Conservation (phyloP, 2,329 filamentous ascomycete species). For the Nothophoma quercina region DNA sequence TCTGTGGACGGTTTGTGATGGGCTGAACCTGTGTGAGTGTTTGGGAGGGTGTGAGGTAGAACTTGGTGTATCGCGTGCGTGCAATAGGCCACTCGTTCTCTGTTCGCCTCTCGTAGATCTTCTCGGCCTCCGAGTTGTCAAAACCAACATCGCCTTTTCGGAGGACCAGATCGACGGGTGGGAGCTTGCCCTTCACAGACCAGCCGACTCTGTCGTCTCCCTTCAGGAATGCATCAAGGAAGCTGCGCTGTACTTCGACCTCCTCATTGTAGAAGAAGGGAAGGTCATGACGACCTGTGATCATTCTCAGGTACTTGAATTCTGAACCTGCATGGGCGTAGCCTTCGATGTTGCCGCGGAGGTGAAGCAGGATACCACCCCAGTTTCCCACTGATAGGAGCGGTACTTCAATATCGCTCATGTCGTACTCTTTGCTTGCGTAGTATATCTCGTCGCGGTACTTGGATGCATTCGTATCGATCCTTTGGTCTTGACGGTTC, state of each 20-base stretch:
- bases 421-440: slow-evolving; percentile 68
- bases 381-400: slow-evolving; percentile 73
- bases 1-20: slow-evolving; percentile 37
- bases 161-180: slow-evolving; percentile 67
- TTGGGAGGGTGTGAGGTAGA: slow-evolving; percentile 62
- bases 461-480: slow-evolving; percentile 51
- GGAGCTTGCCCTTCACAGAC: slow-evolving; percentile 63
- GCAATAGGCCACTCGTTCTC: slow-evolving; percentile 74
- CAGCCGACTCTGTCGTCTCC: slow-evolving; percentile 69
- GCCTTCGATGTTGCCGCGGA: slow-evolving; percentile 73
- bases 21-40: slow-evolving; percentile 51
- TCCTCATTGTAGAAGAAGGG: slow-evolving; percentile 76
- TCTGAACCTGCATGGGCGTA: slow-evolving; percentile 69
- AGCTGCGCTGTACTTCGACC: slow-evolving; percentile 71
- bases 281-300: slow-evolving; percentile 74
- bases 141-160: slow-evolving; percentile 72
- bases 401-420: slow-evolving; percentile 72
- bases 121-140: slow-evolving; percentile 69
- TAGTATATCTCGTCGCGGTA: slow-evolving; percentile 72
- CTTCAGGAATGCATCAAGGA: slow-evolving; percentile 76
- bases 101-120: slow-evolving; percentile 60
- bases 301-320: slow-evolving; percentile 73
- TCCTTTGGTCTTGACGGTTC: slow-evolving; percentile 55
- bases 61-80: slow-evolving; percentile 69
- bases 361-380: slow-evolving; percentile 73